Conservation (phyloP, 192 early-diverging fungal species). For the Rhizoclosmatium globosum region DNA sequence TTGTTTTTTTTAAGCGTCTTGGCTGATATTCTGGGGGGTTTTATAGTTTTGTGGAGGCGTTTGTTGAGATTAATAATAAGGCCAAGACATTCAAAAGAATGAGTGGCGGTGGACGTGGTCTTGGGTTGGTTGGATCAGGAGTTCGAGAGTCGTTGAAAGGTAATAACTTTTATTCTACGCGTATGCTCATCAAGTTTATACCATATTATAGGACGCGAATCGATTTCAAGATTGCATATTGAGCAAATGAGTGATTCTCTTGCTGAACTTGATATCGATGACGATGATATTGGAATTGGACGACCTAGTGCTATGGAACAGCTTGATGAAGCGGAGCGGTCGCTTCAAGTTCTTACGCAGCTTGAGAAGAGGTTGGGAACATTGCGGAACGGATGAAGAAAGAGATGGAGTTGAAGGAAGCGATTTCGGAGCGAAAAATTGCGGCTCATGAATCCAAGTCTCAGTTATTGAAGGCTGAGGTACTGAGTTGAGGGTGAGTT, state of each 20-base stretch:
- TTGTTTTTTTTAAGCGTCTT: background rate
- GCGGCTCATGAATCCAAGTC: conserved; percentile 32
- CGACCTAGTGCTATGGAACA: conserved; percentile 12
- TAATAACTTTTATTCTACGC: no score
- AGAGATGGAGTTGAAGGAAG: conserved; percentile 39
- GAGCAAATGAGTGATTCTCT: conserved; percentile 31
- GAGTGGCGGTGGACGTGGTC: background rate
- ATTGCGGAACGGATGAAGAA: conserved; percentile 38
- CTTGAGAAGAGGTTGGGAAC: conserved; percentile 38
- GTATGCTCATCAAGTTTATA: background rate
- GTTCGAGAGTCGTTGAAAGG: no score
- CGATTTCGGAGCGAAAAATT: conserved; percentile 38
- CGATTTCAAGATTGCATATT: background rate
- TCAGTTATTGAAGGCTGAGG: conserved; percentile 21
- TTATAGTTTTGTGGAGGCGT: conserved; percentile 18
- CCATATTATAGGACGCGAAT: background rate
- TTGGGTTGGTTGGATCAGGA: no score
- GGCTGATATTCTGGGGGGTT: background rate
- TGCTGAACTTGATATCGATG: conserved; percentile 17
- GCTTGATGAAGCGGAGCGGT: conserved; percentile 36
- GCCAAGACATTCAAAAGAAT: background rate
- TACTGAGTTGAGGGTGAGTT: conserved; percentile 15
- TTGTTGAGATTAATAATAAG: background rate
- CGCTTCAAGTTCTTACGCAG: conserved; percentile 23
- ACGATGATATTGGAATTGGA: background rate